These are phyloP conservation scores for Betula pendula DNA, from an alignment of 306 rosid genomes.

Conservation along the genomic window DNA sequence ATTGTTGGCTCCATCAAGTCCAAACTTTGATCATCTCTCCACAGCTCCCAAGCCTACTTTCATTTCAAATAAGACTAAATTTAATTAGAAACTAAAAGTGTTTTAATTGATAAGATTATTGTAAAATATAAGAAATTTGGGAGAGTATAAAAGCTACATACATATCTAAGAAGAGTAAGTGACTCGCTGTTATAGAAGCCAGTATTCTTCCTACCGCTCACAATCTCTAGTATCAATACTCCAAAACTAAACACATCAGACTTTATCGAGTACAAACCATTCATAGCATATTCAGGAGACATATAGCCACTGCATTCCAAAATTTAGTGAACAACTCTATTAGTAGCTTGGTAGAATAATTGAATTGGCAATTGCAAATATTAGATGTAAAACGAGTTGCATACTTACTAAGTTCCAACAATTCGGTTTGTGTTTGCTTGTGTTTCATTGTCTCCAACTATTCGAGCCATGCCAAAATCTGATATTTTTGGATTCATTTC, in stretches of 20 bases:
- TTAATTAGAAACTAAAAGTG: too few relatives aligned
- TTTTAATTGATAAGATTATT: too few relatives aligned
- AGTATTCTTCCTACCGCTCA: too few relatives aligned
- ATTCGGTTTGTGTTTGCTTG: background rate
- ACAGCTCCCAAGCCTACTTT: background rate
- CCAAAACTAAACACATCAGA: background rate
- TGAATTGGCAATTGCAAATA: background rate
- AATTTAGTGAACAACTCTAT: too few relatives aligned
- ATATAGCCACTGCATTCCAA: too few relatives aligned
- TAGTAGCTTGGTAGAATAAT: too few relatives aligned
- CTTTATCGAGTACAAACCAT: background rate
- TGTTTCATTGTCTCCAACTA: background rate
- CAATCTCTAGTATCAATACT: background rate
- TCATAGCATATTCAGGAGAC: too few relatives aligned
- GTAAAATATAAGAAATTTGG: too few relatives aligned
- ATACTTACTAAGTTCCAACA: background rate
- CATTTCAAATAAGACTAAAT: too few relatives aligned
- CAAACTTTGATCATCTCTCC: background rate
- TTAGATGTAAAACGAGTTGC: background rate
- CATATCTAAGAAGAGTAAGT: too few relatives aligned
- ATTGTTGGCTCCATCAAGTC: background rate
- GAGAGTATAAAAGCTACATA: too few relatives aligned
- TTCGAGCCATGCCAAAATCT: background rate
- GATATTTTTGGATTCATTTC: constrained; percentile 1
- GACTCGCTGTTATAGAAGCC: too few relatives aligned